Base-by-base conservation (phyloP, 2,329 filamentous ascomycete genomes). In the Calonectria pauciramosa region DNA sequence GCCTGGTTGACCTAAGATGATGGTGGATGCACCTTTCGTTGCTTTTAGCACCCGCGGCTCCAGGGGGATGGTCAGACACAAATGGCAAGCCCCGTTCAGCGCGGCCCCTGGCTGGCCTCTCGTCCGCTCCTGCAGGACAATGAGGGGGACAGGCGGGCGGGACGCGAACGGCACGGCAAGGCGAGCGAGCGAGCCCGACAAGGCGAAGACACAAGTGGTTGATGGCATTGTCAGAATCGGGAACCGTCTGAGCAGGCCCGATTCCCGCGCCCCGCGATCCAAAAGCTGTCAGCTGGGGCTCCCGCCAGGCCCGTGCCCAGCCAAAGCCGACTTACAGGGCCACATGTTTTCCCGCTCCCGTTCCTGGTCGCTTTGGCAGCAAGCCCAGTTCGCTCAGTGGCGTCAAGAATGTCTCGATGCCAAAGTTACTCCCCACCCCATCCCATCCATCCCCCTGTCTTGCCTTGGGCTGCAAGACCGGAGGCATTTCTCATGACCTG, bases 211-310 rank as follows among this genome's bases (percentile, higher is more conserved):
- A n/a, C n/a, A n/a, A 18, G 56, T 60, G 44, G n/a, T 47, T 59
- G 56, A 28, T 68, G 52, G 47, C 56, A 65, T 72, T 60, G 34
- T 49, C 44, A 63, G 32, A 34, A 44, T 49, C 72, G 49, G 65
- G 49, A 52, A 30, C 23, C 23, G 18, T 49, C 36, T 70, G n/a
- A 71, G 68, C 70, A 80, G 75, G 52, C 60, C 76, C 75, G 72
- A 72, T 74, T 75, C 38, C 69, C 66, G 60, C 64, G 68, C 49
- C 76, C 49, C 76, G 71, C 67, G 73, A 80, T 67, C 60, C 51
- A 63, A 69, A 59, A 73, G 60, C 49, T 38, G 60, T 56, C 75
- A 67, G 32, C 65, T 76, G 60, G 51, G 41, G 56, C 70, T 63
- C 51, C 65, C 52, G 70, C 32, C 28, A 26, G 47, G 68, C 76